A percentile compares a stretch with the other conserved stretches of the same genome.
phyloP scores from a whole-genome alignment of 75 land plant species.

The Pinus taeda region DNA sequence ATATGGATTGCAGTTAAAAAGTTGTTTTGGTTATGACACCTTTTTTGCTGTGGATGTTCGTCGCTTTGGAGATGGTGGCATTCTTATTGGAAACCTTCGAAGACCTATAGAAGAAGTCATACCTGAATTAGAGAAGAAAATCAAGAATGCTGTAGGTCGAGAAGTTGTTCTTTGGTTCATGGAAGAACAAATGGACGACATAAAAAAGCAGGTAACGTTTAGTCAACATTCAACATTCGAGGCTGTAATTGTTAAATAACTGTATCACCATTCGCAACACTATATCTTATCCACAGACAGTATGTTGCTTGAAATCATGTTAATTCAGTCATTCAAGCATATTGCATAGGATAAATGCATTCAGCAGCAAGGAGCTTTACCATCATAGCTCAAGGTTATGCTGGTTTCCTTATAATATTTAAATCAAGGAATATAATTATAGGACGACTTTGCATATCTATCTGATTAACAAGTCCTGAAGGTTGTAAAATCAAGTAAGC shows the following conservation, averaged over 20 bases:
- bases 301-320: not conserved
- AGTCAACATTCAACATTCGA: not conserved
- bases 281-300: not conserved
- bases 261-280: too few species aligned
- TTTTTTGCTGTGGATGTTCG: constrained; percentile 93
- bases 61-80: constrained; percentile 97
- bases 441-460: not conserved
- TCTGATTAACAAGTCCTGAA: not conserved
- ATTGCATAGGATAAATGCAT: not conserved
- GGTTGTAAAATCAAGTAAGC: not conserved
- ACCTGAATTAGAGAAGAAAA: constrained; percentile 78
- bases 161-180: constrained; percentile 95
- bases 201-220: constrained; percentile 70
- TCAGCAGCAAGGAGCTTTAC: not conserved
- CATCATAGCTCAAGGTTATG: too few species aligned
- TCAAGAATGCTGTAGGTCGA: constrained; percentile 82
- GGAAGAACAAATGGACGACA: constrained; percentile 74
- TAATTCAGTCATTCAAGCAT: not conserved
- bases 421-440: not conserved
- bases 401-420: not conserved
- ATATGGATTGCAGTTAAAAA: constrained; percentile 61
- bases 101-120: constrained; percentile 89
- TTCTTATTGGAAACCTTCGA: constrained; percentile 92
- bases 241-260: not conserved
- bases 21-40: constrained; percentile 88